Conservation (phyloP, 495 filamentous ascomycete genomes). For the Cetradonia linearis region DNA sequence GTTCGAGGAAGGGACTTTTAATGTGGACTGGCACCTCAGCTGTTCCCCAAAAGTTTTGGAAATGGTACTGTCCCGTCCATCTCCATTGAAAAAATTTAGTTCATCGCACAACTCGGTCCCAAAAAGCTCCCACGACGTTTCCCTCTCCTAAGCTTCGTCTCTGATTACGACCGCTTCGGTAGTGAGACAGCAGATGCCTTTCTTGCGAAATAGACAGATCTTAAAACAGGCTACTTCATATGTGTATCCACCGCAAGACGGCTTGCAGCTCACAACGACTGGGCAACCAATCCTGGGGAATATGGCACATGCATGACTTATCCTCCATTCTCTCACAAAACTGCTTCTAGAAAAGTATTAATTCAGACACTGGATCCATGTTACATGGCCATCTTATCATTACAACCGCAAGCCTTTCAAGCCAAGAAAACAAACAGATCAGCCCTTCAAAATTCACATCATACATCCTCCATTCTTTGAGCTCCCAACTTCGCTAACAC, state of each 20-base stretch:
- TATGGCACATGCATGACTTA: constrained; percentile 24
- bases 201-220: constrained; percentile 36
- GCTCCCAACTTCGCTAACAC: constrained; percentile 73
- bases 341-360: neutral
- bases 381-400: neutral
- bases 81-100: too few relatives aligned
- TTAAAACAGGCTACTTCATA: constrained; percentile 31
- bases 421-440: neutral
- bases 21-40: too few relatives aligned
- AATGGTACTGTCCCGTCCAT: too few relatives aligned
- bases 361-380: neutral
- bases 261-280: constrained; percentile 33
- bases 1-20: too few relatives aligned
- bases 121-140: constrained; percentile 32
- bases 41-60: too few relatives aligned
- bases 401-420: neutral
- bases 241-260: constrained; percentile 36
- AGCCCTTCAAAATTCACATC: constrained; percentile 48
- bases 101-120: constrained; percentile 44
- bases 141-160: constrained; percentile 31
- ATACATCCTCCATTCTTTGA: constrained; percentile 85
- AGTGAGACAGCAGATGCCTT: constrained; percentile 40
- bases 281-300: constrained; percentile 36
- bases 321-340: neutral
- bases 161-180: constrained; percentile 40